A percentile compares a stretch with the other conserved stretches of the same genome.
These are phyloP conservation scores for Phytophthora tubulina DNA, from an alignment of 352 stramenopile species.

Conservation along the genomic window DNA sequence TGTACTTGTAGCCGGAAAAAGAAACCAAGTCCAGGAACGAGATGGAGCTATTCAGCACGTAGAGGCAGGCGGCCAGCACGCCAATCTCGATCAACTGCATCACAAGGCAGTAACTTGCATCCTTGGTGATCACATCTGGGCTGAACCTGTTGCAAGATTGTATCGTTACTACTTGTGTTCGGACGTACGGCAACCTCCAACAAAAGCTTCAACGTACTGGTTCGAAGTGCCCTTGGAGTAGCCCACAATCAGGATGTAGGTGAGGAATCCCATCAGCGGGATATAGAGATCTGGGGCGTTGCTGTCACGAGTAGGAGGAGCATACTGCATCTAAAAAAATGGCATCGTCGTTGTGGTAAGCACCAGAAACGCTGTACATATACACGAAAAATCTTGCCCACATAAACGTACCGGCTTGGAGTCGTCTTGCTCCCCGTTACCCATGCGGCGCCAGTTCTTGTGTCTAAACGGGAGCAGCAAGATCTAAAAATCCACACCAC, in stretches of 20 bases:
- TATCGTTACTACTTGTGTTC: conserved; percentile 4
- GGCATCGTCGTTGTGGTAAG: neutral
- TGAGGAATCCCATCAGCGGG: conserved; percentile 98
- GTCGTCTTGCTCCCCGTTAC: conserved; percentile 67
- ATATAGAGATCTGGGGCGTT: conserved; percentile 99
- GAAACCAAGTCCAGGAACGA: conserved; percentile 96
- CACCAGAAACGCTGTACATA: neutral
- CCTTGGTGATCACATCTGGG: conserved; percentile 95
- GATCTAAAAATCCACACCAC: conserved; percentile 48
- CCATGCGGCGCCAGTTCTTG: conserved; percentile 87
- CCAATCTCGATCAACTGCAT: conserved; percentile 94
- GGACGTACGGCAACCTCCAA: neutral
- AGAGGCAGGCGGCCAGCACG: conserved; percentile 94
- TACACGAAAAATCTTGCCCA: neutral
- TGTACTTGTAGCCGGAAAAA: conserved; percentile 99
- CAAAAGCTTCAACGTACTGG: conserved; percentile 60
- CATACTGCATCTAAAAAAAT: conserved; percentile 70
- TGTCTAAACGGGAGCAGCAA: conserved; percentile 89
- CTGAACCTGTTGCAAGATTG: conserved; percentile 87
- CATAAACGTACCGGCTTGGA: conserved; percentile 57
- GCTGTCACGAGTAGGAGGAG: conserved; percentile 94
- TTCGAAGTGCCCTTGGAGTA: conserved; percentile 96
- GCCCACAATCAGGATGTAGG: conserved; percentile 98
- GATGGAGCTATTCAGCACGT: conserved; percentile 94
- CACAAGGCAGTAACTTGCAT: conserved; percentile 92